phyloP scores from a whole-genome alignment of 2,329 filamentous ascomycete species.

The Trichophyton rubrum region DNA sequence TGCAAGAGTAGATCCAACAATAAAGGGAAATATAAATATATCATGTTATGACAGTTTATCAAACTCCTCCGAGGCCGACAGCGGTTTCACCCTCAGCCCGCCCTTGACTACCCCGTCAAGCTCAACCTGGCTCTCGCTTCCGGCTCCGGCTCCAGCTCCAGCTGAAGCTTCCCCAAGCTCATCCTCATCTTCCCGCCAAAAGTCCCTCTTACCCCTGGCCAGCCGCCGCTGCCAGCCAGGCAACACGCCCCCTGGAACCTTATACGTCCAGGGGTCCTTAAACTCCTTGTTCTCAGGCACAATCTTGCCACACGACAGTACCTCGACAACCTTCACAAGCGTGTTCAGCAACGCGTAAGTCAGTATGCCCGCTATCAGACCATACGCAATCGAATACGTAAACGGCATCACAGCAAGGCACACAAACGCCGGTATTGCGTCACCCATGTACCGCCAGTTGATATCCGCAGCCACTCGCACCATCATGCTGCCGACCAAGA shows the following conservation, averaged over 20 bases:
- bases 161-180: neutral
- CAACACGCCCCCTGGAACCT: constrained; percentile 53
- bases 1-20: too few relatives aligned
- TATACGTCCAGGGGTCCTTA: constrained; percentile 71
- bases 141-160: too few relatives aligned
- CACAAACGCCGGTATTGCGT: constrained; percentile 72
- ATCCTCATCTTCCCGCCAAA: constrained; percentile 45
- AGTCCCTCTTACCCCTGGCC: constrained; percentile 55
- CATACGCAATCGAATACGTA: constrained; percentile 78
- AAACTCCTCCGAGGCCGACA: neutral
- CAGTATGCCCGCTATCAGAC: constrained; percentile 67
- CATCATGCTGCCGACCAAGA: constrained; percentile 85
- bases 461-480: constrained; percentile 64
- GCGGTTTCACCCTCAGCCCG: neutral
- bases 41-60: neutral
- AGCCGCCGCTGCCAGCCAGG: constrained; percentile 61
- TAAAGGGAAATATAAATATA: neutral
- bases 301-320: constrained; percentile 54
- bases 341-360: constrained; percentile 67
- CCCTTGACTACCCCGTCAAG: too few relatives aligned
- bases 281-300: constrained; percentile 61
- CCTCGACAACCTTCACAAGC: constrained; percentile 55
- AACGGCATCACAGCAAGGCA: constrained; percentile 81
- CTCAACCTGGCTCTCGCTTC: too few relatives aligned
- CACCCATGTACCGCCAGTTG: constrained; percentile 79